Base-by-base conservation (phyloP, 169 alveolate genomes). In the Eimeria acervulina region DNA sequence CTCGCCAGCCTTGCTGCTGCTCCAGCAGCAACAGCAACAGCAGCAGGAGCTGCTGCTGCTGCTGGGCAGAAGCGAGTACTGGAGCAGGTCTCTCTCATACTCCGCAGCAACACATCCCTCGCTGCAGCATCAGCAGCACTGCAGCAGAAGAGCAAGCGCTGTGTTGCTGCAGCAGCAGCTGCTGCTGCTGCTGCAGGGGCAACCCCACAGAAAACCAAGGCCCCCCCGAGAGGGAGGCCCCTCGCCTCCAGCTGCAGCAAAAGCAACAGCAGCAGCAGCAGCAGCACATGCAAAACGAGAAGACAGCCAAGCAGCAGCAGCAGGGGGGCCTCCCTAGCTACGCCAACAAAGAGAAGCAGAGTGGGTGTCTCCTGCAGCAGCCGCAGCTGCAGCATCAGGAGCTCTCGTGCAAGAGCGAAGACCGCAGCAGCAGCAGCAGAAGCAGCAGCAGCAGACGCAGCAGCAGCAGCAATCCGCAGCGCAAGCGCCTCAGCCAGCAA, bases 111-210 rank as follows among this genome's bases (percentile, higher is more conserved):
- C 59, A 23, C 87, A 10, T 76, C 63, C 38, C 87, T 76, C 6
- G 87, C 87, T 21, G 87, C 87, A 33, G 87, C 87, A 38, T 33
- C 87, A 17, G 26, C 52, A 21, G 5, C 87, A 8, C 55, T 76
- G 31, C 87, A 38, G 87, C 59, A 23, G 28, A 76, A 21, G 61
- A 42, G 87, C 52, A 28, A 38, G 33, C 87, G 87, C 55, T 70
- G 51, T 40, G 44, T 36, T 10, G 33, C 52, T 38, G 87, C 87
- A 76, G 87, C 87, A 76, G 87, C 87, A 12, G 87, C 87, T 68
- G 80, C 80, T 31, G 80, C 80, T 31, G 80, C 80, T 76, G 87
- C 87, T 76, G 87, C 87, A 38, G 87, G 87, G 0, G 87, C 87
- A 76, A 42, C 87, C 33, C 87, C 87, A 33, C 87, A 36, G 87